Conservation (phyloP, 208 protist species). For the Wallacemonas collosoma region DNA sequence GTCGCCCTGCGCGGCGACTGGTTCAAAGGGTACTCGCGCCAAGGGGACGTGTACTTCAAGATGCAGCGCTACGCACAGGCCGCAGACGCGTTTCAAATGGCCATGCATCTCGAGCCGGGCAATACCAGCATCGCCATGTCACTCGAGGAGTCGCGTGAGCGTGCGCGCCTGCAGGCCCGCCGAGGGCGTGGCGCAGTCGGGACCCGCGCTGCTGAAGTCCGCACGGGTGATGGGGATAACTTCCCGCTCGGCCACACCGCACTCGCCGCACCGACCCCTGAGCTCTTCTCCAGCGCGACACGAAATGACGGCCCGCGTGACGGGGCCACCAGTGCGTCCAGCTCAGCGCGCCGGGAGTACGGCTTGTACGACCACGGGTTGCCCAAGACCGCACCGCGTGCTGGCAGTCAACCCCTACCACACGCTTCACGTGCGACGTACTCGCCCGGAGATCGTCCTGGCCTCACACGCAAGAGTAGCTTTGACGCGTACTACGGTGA, state of each 20-base stretch:
- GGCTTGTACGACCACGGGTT: conserved; percentile 15
- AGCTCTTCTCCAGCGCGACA: neutral
- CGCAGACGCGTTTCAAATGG: conserved; percentile 87
- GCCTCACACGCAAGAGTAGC: neutral
- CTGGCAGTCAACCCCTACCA: conserved; percentile 16
- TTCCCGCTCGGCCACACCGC: neutral
- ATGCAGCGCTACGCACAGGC: conserved; percentile 87
- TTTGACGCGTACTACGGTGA: conserved; percentile 18
- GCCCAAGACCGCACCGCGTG: conserved; percentile 18
- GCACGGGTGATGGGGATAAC: neutral
- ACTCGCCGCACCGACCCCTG: conserved; percentile 1
- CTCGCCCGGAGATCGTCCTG: neutral
- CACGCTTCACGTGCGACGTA: conserved; percentile 4
- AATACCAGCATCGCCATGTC: conserved; percentile 68
- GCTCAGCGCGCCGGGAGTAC: conserved; percentile 11
- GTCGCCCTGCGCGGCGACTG: conserved; percentile 89
- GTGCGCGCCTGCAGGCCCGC: conserved; percentile 3
- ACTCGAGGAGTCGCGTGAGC: conserved; percentile 48
- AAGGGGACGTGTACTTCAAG: conserved; percentile 89
- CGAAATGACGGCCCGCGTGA: neutral
- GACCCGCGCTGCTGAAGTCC: conserved; percentile 7
- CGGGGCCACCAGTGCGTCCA: neutral
- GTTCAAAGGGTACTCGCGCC: conserved; percentile 93
- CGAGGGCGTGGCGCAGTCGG: conserved; percentile 9
- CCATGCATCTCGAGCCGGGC: conserved; percentile 78